phyloP scores from a whole-genome alignment of 345 rosid species.

The Melaleuca quinquenervia region DNA sequence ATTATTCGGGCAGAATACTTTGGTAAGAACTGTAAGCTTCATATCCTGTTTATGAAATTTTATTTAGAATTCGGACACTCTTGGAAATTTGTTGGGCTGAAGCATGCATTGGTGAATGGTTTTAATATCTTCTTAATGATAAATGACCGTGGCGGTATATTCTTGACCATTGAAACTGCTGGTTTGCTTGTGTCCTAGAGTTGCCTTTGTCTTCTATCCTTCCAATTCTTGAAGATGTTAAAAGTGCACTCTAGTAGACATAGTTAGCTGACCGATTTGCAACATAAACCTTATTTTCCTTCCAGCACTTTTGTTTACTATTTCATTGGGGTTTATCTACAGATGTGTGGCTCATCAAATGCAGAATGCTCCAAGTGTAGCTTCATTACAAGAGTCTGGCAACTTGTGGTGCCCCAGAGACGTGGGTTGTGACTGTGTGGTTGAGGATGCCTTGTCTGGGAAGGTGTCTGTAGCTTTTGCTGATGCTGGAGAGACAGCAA shows the following conservation, averaged over 20 bases:
- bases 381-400: slow-evolving; percentile 18
- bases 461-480: slow-evolving; percentile 75
- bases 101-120: background rate
- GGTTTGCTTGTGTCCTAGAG: background rate
- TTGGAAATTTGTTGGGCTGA: background rate
- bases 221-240: background rate
- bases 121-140: background rate
- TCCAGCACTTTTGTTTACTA: background rate
- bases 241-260: background rate
- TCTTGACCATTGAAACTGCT: background rate
- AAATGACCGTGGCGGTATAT: background rate
- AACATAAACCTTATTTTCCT: background rate
- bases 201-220: background rate
- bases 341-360: slow-evolving; percentile 56
- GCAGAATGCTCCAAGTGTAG: slow-evolving; percentile 27
- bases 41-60: background rate
- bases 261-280: background rate
- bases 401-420: slow-evolving; percentile 24
- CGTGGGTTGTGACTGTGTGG: slow-evolving; percentile 25
- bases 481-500: slow-evolving; percentile 90
- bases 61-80: background rate
- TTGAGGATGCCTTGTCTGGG: slow-evolving; percentile 43
- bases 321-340: slow-evolving; percentile 11
- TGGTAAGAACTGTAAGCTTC: background rate
- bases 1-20: background rate